Evolutionary conservation across 1,284 basidiomycete species (phyloP), one percentile per base, ranked within the genome.

Genomic region (Caloboletus firmus): DNA sequence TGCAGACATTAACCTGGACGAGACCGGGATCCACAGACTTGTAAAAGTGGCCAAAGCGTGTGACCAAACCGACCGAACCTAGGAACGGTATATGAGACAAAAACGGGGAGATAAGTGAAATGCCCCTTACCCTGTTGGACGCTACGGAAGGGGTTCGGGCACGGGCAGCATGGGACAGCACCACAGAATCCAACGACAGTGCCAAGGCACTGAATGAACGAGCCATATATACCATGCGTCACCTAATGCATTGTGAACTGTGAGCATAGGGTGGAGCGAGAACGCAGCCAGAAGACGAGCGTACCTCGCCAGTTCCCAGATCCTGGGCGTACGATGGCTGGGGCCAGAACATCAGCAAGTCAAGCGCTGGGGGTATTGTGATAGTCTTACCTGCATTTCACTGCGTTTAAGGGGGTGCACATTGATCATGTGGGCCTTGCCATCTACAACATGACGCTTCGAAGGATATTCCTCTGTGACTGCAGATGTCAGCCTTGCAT

Each of bases 1-100:
- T 91, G 79, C 93, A 96, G 54, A 95, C 91, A 68, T 98, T 98
- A 71, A 98, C 87, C 64, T 93, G 84, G 49, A 90, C 87, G 22
- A 98, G 81, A 61, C 95, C 95, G 1, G 95, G 95, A 70, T 98
- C 95, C 60, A 96, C 94, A 7, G 90, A 86, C 71, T 90, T 91
- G 84, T 95, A 95, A 80, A 96, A 97, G 70, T 95, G 83, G 54
- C 95, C 94, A 69, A 97, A 97, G 52, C 94, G 87, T 46, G 88
- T 85, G 65, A 98, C 85, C 51, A 98, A 80, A 52, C 95, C 95
- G 60, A 97, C 94, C 45, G 89, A 87, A 48, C 91, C 87, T 91
- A 54, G 62, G 24, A 48, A 15, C 18, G 12, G n/a, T 42, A 39
- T 41, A 52, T 60, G 48, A 63, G 48, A 50, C 40, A 32, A 32